Conservation (phyloP, 1,284 basidiomycete species). For the Heterobasidion occidentale region DNA sequence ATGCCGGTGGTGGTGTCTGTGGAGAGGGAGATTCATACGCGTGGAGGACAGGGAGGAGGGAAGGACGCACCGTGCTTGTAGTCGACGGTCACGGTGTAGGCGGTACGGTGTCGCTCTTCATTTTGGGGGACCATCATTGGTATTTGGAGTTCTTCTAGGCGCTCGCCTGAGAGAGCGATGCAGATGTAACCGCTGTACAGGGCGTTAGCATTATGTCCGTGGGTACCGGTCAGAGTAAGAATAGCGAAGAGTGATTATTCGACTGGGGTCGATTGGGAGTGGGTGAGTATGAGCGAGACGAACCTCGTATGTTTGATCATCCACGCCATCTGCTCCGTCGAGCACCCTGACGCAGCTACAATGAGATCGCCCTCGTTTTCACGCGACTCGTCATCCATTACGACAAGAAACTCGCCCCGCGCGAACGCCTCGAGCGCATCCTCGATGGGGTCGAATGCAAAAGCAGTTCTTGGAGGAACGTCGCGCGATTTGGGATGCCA, state of each 20-base stretch:
- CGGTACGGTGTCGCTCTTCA: conserved; percentile 88
- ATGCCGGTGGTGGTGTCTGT: conserved; percentile 93
- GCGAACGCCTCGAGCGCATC: conserved; percentile 76
- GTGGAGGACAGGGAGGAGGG: neutral
- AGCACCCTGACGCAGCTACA: conserved; percentile 73
- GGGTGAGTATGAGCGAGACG: conserved; percentile 15
- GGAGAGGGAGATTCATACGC: neutral
- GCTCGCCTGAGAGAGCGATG: conserved; percentile 72
- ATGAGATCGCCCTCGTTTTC: conserved; percentile 97
- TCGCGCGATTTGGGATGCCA: conserved; percentile 2
- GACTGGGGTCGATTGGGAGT: neutral
- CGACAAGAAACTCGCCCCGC: conserved; percentile 85
- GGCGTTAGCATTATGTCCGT: neutral
- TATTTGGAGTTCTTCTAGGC: conserved; percentile 77
- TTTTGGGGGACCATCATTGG: conserved; percentile 93
- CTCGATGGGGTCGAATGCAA: conserved; percentile 64
- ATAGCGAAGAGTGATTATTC: conserved; percentile 1
- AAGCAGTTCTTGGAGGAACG: conserved; percentile 17
- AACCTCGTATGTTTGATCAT: conserved; percentile 95
- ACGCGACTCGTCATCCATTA: conserved; percentile 90
- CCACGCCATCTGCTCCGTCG: conserved; percentile 98
- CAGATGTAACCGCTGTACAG: conserved; percentile 86
- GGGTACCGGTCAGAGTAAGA: neutral
- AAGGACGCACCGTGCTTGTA: conserved; percentile 70
- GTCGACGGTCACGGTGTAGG: conserved; percentile 97